Evolutionary conservation across 192 early-diverging fungal species (phyloP), one percentile per base, ranked within the genome.

Genomic region (Haplosporangium gracile): DNA sequence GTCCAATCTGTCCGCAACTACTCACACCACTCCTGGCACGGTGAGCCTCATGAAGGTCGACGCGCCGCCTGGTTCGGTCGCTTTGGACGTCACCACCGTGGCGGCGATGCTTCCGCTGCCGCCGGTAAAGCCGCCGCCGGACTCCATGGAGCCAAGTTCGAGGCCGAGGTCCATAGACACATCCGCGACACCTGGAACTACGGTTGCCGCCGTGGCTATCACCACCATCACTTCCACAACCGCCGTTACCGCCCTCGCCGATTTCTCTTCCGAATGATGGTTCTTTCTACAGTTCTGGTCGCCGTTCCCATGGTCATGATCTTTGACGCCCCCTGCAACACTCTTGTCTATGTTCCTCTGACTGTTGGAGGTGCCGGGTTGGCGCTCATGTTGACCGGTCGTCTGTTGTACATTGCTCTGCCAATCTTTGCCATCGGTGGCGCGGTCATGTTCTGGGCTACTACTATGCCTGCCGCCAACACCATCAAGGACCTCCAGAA

Each of bases 241-340:
- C 65, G 75, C 16, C 65, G 74, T 9, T 53, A 43, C 45, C 29
- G 82, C 18, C 72, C 77, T 22, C 40, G 36, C 7, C 82, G 77
- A 1, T 85, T 76, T 43, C 65, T 85, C 8, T 79, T 79, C 77
- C 72, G 72, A 26, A 75, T 78, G 82, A 65, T 77, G 74, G 24
- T 69, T 29, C 72, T 85, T 40, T 85, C 82, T 0, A 79, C 77
- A 1, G 26, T 79, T 29, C 32, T 85, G 10, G 72, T 85, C 8
- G 77, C 82, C 42, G 76, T 76, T 26, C 82, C 82, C 9, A 78
- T 78, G 10, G 69, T 79, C 26, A n/a, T 79, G 26, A 20, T 79
- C 36, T 72, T 79, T 60, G 82, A 78, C 38, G 73, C 77, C 5
- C 77, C 77, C 5, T 60, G 6, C 4, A 40, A 70, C 11, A 79